Evolutionary conservation across 805 yeast species (phyloP).

Genomic region (Ogataea saltuana): DNA sequence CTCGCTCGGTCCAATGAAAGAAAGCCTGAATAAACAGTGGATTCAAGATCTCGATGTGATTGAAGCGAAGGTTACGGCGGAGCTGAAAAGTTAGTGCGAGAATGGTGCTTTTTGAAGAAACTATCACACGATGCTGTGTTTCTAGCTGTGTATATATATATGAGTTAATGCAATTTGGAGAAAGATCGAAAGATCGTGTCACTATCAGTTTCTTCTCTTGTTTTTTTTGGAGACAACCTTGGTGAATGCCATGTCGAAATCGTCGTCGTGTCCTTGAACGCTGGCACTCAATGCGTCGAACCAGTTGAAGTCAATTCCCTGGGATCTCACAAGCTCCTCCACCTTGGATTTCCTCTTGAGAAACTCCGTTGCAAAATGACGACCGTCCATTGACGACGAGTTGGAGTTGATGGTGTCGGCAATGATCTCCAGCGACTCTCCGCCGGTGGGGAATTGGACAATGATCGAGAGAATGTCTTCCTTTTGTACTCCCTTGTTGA

Average conservation of each 20-base stretch:
- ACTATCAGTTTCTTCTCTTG: conserved; percentile 39
- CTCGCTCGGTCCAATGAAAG: conserved; percentile 47
- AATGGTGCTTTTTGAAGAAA: no score
- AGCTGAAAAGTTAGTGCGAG: no score
- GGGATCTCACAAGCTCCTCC: conserved; percentile 52
- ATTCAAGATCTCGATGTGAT: conserved; percentile 25
- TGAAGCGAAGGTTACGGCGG: conserved; percentile 5
- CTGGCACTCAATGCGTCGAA: conserved; percentile 51
- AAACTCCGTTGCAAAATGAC: conserved; percentile 91
- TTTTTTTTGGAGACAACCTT: conserved; percentile 65
- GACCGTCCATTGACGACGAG: conserved; percentile 89
- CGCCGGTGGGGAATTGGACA: conserved; percentile 72
- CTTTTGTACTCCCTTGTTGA: conserved; percentile 73
- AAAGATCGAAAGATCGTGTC: neutral
- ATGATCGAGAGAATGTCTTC: conserved; percentile 81
- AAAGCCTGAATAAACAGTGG: conserved; percentile 35
- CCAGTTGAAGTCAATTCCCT: conserved; percentile 60
- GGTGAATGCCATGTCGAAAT: conserved; percentile 50
- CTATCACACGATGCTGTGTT: conserved; percentile 1
- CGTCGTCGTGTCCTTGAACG: conserved; percentile 39
- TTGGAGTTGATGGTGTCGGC: conserved; percentile 90
- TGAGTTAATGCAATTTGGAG: conserved; percentile 6
- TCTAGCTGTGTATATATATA: conserved; percentile 11
- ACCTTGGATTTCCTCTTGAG: conserved; percentile 72
- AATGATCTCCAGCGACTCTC: conserved; percentile 79